Evolutionary conservation across 2,329 filamentous ascomycete species (phyloP).

Genomic region (Trichoderma sp.): DNA sequence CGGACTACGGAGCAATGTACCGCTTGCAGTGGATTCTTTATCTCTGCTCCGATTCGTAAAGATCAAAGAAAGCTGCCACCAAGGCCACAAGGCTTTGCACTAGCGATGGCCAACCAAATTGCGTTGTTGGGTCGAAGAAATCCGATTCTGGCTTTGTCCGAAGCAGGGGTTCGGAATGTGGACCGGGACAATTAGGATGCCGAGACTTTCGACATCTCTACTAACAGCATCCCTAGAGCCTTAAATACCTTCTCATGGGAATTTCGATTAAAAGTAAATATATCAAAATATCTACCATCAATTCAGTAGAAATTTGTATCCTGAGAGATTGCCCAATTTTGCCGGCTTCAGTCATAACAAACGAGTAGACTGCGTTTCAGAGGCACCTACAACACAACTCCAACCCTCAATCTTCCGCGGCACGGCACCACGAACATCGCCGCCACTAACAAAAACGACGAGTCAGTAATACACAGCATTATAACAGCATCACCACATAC

Average conservation of each 20-base stretch:
- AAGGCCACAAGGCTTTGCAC: background rate
- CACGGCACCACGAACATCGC: background rate
- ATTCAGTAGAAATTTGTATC: background rate
- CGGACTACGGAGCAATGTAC: background rate
- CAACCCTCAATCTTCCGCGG: background rate
- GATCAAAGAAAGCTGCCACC: background rate
- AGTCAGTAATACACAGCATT: background rate
- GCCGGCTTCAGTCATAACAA: background rate
- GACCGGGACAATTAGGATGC: slow-evolving; percentile 9
- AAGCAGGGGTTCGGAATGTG: background rate
- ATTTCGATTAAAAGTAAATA: background rate
- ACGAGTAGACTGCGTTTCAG: background rate
- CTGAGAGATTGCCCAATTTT: background rate
- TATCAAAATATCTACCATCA: background rate
- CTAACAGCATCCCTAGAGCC: background rate
- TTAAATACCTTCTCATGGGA: background rate
- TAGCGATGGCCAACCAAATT: background rate
- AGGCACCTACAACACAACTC: background rate
- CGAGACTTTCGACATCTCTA: background rate
- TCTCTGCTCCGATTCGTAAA: background rate
- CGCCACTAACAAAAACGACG: background rate
- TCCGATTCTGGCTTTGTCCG: background rate
- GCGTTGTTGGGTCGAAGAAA: background rate
- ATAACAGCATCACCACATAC: background rate
- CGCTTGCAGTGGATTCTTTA: background rate